phyloP scores from a whole-genome alignment of 78 protist genomes.

The Speleostelium caveatum region DNA sequence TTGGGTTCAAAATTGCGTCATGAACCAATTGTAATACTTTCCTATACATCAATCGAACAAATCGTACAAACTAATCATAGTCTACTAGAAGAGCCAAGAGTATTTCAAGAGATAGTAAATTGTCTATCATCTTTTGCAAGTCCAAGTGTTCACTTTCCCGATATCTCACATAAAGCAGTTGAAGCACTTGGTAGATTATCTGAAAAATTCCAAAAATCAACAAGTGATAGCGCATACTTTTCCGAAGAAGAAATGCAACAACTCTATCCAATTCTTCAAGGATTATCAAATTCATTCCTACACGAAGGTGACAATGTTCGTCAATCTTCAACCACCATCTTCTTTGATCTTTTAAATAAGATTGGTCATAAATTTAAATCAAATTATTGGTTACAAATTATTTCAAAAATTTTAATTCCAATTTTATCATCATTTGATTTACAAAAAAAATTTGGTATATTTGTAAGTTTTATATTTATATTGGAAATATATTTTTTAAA shows the following conservation, averaged over 20 bases:
- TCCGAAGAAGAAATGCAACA: background rate
- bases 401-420: background rate
- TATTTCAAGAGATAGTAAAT: constrained; percentile 85
- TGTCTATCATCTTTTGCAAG: constrained; percentile 21
- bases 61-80: constrained; percentile 33
- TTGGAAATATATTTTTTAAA: constrained; percentile 13
- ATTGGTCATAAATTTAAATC: background rate
- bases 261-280: constrained; percentile 39
- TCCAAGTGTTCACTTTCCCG: constrained; percentile 19
- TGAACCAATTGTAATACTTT: constrained; percentile 66
- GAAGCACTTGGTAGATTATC: background rate
- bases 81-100: constrained; percentile 45
- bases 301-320: constrained; percentile 61
- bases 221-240: background rate
- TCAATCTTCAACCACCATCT: constrained; percentile 5
- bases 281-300: background rate
- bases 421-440: constrained; percentile 4
- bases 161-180: constrained; percentile 12
- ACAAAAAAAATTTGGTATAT: background rate
- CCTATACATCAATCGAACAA: constrained; percentile 72
- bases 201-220: background rate
- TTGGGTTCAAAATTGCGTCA: constrained; percentile 28
- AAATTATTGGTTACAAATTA: constrained; percentile 14
- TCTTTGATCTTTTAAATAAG: constrained; percentile 10
- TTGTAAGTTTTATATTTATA: no score